These are phyloP conservation scores for Penicillium ochrochloron DNA, from an alignment of 495 filamentous ascomycete genomes.

Conservation along the genomic window DNA sequence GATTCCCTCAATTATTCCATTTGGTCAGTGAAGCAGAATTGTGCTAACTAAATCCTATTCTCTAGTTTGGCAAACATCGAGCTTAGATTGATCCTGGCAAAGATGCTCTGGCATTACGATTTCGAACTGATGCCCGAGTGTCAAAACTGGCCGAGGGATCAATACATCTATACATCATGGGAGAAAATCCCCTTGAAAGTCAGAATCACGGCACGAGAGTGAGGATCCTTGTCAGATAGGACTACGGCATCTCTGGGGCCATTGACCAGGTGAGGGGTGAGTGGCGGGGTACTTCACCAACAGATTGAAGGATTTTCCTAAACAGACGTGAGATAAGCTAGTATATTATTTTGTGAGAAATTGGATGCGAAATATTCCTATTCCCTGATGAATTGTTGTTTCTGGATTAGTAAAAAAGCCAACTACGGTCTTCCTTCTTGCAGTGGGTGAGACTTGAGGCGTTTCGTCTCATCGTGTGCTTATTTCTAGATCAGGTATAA, in stretches of 20 bases:
- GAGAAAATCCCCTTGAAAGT: slow-evolving; percentile 11
- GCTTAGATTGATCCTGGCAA: slow-evolving; percentile 37
- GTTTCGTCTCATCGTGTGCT: neutral
- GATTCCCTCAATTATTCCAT: neutral
- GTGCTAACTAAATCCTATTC: neutral
- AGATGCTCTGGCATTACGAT: slow-evolving; percentile 24
- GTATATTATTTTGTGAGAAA: neutral
- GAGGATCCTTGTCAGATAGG: neutral
- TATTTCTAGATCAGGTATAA: neutral
- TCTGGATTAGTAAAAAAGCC: neutral
- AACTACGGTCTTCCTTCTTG: neutral
- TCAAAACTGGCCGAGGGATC: slow-evolving; percentile 12
- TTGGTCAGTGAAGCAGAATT: neutral
- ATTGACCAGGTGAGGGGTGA: neutral
- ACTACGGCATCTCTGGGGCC: neutral
- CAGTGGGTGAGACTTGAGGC: neutral
- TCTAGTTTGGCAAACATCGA: slow-evolving; percentile 40
- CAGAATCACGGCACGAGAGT: slow-evolving; percentile 7
- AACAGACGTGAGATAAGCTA: neutral
- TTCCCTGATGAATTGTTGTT: neutral
- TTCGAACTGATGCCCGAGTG: slow-evolving; percentile 15
- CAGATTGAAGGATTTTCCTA: neutral
- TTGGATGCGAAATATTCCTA: neutral
- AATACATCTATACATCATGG: slow-evolving; percentile 13
- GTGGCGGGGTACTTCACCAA: neutral